A percentile compares a stretch with the other conserved stretches of the same genome.
Conservation (phyloP, 352 stramenopile species). For the Pythium aristosporum region DNA sequence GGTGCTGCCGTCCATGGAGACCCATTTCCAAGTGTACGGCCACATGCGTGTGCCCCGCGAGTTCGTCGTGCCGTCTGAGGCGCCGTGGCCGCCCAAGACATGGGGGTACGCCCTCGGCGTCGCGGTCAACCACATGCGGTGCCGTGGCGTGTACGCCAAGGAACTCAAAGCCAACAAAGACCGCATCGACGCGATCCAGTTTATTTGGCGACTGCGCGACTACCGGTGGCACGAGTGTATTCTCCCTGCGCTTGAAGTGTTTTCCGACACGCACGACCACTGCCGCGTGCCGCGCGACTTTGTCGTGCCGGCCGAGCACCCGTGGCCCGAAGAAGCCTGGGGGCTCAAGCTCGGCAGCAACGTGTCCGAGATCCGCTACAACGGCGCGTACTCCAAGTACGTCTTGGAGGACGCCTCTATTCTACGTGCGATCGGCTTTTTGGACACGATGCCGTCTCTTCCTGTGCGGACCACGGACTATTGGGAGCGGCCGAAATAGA, state of each 20-base stretch:
- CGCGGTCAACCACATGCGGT: conserved; percentile 30
- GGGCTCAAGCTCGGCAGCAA: conserved; percentile 17
- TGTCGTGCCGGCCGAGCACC: conserved; percentile 18
- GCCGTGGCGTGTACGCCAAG: conserved; percentile 12
- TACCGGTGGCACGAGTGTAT: conserved; percentile 30
- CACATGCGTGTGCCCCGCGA: conserved; percentile 16
- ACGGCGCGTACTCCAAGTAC: conserved; percentile 21
- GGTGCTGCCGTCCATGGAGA: conserved; percentile 21
- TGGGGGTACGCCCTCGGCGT: conserved; percentile 21
- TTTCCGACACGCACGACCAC: conserved; percentile 16
- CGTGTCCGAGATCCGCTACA: conserved; percentile 22
- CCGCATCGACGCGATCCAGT: conserved; percentile 23
- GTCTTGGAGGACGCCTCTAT: conserved; percentile 9
- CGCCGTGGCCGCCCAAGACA: conserved; percentile 20
- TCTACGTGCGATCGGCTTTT: conserved; percentile 22
- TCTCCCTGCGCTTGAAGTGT: conserved; percentile 23
- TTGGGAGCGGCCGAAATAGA: conserved; percentile 4
- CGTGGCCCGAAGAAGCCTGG: conserved; percentile 25
- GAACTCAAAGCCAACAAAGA: conserved; percentile 12
- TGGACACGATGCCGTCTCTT: conserved; percentile 8
- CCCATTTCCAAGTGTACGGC: conserved; percentile 17
- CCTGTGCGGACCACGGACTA: conserved; percentile 5
- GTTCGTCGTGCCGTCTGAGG: conserved; percentile 27
- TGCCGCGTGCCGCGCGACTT: conserved; percentile 24
- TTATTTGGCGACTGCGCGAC: conserved; percentile 26